Evolutionary conservation across 129 eudicot genomes (phyloP).

Genomic region (Scalesia atractyloides): DNA sequence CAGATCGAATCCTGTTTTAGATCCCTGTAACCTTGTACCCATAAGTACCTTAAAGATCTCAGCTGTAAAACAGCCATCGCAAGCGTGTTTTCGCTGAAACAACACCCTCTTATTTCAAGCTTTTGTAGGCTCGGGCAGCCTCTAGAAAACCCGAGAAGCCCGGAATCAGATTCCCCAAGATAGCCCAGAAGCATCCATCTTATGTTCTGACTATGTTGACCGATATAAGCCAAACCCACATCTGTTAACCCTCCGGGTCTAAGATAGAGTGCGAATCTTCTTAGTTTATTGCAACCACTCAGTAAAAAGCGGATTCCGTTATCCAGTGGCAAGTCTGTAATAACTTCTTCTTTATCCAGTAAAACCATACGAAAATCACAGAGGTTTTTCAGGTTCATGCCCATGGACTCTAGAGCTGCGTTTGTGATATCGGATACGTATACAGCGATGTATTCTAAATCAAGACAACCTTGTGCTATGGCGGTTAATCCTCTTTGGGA

Average conservation of each 20-base stretch:
- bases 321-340: constrained; percentile 89
- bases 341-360: constrained; percentile 60
- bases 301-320: constrained; percentile 72
- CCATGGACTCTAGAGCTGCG: constrained; percentile 68
- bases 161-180: constrained; percentile 76
- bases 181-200: constrained; percentile 89
- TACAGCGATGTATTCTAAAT: constrained; percentile 79
- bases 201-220: constrained; percentile 64
- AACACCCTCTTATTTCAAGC: constrained; percentile 80
- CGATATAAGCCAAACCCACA: constrained; percentile 68
- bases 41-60: constrained; percentile 70
- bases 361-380: constrained; percentile 81
- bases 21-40: constrained; percentile 89
- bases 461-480: constrained; percentile 69
- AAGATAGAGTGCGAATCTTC: constrained; percentile 80
- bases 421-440: constrained; percentile 87
- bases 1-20: constrained; percentile 53
- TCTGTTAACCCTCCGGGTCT: constrained; percentile 81
- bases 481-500: constrained; percentile 86
- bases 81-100: constrained; percentile 73
- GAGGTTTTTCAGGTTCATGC: constrained; percentile 65
- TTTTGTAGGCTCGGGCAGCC: constrained; percentile 83
- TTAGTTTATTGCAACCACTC: constrained; percentile 65
- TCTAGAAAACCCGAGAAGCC: constrained; percentile 67
- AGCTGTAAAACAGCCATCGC: constrained; percentile 64